These are phyloP conservation scores for Penicillium decumbens DNA, from an alignment of 2,329 filamentous ascomycete species.

Conservation along the genomic window DNA sequence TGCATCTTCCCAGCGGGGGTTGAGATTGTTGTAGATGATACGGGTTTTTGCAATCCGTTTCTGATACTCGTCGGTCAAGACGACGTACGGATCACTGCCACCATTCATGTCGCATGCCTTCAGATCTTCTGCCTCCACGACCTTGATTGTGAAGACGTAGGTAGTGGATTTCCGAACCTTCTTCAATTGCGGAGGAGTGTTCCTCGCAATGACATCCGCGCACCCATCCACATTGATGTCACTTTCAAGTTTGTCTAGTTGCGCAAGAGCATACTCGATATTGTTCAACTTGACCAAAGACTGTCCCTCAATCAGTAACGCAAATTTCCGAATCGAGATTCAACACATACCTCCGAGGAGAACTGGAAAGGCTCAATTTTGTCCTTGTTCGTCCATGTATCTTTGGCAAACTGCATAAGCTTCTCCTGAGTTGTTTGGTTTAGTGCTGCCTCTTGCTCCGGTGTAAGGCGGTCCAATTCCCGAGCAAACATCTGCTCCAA, in stretches of 20 bases:
- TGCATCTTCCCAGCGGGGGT: constrained; percentile 94
- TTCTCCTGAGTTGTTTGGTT: constrained; percentile 83
- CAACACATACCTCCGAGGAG: constrained; percentile 70
- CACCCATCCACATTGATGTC: constrained; percentile 89
- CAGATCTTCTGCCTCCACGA: constrained; percentile 94
- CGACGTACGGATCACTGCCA: constrained; percentile 92
- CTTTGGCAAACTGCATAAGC: constrained; percentile 87
- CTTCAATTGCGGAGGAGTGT: constrained; percentile 67
- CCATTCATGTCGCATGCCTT: constrained; percentile 97
- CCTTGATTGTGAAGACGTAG: constrained; percentile 98
- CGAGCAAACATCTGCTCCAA: constrained; percentile 78
- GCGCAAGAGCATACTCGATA: constrained; percentile 87
- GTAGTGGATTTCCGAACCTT: constrained; percentile 68
- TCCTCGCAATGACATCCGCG: constrained; percentile 70
- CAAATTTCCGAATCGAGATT: not conserved
- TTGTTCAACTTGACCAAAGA: constrained; percentile 98
- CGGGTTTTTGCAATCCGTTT: constrained; percentile 93
- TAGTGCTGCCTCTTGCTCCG: constrained; percentile 75
- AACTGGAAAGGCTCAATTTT: constrained; percentile 97
- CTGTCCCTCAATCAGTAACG: constrained; percentile 47
- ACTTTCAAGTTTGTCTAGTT: constrained; percentile 84
- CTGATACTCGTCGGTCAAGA: constrained; percentile 94
- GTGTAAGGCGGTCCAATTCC: constrained; percentile 90
- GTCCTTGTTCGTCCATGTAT: constrained; percentile 86
- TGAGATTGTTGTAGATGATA: constrained; percentile 83